Evolutionary conservation across 1,284 basidiomycete species (phyloP).

Genomic region (Schizophyllum amplum): DNA sequence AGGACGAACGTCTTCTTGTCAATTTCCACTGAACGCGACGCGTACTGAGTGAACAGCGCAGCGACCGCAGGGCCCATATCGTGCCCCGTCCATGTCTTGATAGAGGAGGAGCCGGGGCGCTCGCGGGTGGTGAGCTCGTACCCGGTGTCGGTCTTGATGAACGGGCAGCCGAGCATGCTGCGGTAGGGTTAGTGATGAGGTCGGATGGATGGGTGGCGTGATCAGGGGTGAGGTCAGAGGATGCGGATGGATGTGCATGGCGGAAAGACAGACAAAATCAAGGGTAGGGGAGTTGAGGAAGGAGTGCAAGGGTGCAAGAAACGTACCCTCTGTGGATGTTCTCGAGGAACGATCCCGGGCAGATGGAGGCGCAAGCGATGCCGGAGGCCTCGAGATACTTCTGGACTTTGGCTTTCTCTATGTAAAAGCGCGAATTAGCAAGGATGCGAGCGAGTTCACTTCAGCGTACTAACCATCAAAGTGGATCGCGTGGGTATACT

Average conservation of each 20-base stretch:
- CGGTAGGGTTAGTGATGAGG: background rate
- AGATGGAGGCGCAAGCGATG: slow-evolving; percentile 19
- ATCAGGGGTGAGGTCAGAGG: no score
- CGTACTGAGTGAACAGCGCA: slow-evolving; percentile 20
- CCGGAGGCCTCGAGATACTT: slow-evolving; percentile 18
- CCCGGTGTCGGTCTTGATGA: slow-evolving; percentile 13
- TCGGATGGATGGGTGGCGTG: no score
- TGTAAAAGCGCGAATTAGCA: background rate
- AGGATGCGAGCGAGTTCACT: background rate
- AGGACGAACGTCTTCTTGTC: slow-evolving; percentile 5
- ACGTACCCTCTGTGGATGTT: slow-evolving; percentile 20
- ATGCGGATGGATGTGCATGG: no score
- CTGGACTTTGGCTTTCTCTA: slow-evolving; percentile 23
- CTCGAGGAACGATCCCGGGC: slow-evolving; percentile 21
- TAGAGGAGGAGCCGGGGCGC: slow-evolving; percentile 11
- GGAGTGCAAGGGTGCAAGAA: no score
- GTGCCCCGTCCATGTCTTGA: slow-evolving; percentile 17
- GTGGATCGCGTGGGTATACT: slow-evolving; percentile 14
- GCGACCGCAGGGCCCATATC: slow-evolving; percentile 21
- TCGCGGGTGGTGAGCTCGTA: slow-evolving; percentile 15
- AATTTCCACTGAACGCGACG: background rate
- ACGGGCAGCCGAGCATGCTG: slow-evolving; percentile 10
- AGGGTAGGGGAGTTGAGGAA: no score
- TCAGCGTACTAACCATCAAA: slow-evolving; percentile 10
- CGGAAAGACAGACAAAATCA: no score